Base-by-base conservation (phyloP, 441 rosid genomes). In the Gossypium gossypioides region DNA sequence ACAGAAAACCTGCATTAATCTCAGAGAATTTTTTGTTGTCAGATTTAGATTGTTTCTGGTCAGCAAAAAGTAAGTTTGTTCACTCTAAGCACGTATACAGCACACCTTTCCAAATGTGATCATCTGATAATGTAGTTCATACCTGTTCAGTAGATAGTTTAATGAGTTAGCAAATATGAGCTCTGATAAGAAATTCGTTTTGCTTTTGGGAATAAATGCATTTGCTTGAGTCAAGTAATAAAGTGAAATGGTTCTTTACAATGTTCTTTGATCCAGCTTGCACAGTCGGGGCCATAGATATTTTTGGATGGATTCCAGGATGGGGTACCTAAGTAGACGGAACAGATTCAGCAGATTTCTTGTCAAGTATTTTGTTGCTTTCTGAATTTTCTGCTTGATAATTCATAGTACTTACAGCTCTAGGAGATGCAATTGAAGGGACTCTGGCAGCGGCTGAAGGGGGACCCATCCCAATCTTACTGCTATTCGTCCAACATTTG, bases 401-500 rank as follows among this genome's bases (percentile, higher is more conserved):
- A 24, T 25, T 46, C 57, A 44, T 56, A 34, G 63, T 66, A 52
- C 89, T 82, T 77, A 88, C 93, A 88, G 77, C 82, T 86, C 91
- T 34, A 88, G 76, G 58, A 88, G 89, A 85, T 88, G 93, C 79
- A 88, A 60, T 76, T 88, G 93, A 66, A 88, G 89, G 4, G 91
- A 88, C 79, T 88, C 93, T 0, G 93, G 91, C 64, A 88, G 84
- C 9, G 93, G 91, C 68, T 88, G 93, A 60, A 88, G 85, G 1
- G 93, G 93, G 54, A 86, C 93, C 91, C 91, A 88, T 74, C 93
- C 93, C 29, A 88, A 82, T 78, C 91, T 81, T 67, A 88, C 93
- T 25, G 91, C 89, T 70, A 88, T 88, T 16, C 91, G 88, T 16
- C 93, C 93, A 71, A 88, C 93, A 80, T 88, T 88, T 4, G 89